phyloP scores from a whole-genome alignment of 441 rosid species.

The Aleurites moluccanus region DNA sequence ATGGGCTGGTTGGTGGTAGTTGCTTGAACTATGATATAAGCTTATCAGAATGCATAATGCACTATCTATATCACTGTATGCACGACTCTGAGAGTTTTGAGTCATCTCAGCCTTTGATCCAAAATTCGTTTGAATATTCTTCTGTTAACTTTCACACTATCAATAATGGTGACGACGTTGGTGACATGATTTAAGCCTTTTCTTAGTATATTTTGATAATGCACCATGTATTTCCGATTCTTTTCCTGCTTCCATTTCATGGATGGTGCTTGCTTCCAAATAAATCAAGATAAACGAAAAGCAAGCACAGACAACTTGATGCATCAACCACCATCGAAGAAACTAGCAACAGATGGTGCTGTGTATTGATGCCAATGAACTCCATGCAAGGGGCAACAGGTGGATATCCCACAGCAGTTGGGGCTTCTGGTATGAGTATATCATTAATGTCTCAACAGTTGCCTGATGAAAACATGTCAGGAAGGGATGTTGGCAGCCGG shows the following conservation, averaged over 20 bases:
- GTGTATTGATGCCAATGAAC: slow-evolving; percentile 44
- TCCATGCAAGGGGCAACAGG: slow-evolving; percentile 48
- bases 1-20: neutral
- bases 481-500: slow-evolving; percentile 31
- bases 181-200: neutral
- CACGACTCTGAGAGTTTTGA: neutral
- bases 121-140: neutral
- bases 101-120: neutral
- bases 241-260: neutral
- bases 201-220: neutral
- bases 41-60: neutral
- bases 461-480: slow-evolving; percentile 30
- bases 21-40: neutral
- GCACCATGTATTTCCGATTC: neutral
- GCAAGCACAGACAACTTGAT: slow-evolving; percentile 46
- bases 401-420: slow-evolving; percentile 34
- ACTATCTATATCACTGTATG: neutral
- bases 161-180: no score
- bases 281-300: slow-evolving; percentile 57
- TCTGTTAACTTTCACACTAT: neutral
- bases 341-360: slow-evolving; percentile 44
- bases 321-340: slow-evolving; percentile 57
- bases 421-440: slow-evolving; percentile 38
- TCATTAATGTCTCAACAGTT: slow-evolving; percentile 26
- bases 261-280: slow-evolving; percentile 2